Evolutionary conservation across 192 early-diverging fungal species (phyloP).

Genomic region (Coemansia sp.): DNA sequence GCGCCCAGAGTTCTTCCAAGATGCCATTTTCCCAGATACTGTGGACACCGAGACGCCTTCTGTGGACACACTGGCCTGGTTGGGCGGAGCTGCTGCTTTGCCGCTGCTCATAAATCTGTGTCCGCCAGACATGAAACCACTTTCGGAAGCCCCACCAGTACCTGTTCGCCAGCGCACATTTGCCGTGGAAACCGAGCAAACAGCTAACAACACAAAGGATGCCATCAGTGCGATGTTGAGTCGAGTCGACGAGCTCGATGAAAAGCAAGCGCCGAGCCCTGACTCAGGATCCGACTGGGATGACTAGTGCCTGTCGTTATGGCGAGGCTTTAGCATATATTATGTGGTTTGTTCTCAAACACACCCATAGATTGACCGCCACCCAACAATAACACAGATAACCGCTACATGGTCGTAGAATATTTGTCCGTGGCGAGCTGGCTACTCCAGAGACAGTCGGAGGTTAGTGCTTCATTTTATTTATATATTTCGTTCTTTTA

Average conservation of each 20-base stretch:
- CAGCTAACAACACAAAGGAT: conserved; percentile 29
- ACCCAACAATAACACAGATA: too few species aligned
- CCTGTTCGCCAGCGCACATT: conserved; percentile 6
- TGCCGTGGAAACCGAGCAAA: conserved; percentile 10
- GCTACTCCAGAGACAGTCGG: conserved; percentile 17
- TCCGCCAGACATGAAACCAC: conserved; percentile 52
- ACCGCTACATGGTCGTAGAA: neutral
- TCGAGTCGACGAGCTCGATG: conserved; percentile 17
- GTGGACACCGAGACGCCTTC: conserved; percentile 54
- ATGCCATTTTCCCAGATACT: conserved; percentile 77
- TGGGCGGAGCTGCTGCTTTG: conserved; percentile 22
- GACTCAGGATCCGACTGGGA: conserved; percentile 32
- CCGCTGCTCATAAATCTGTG: conserved; percentile 33
- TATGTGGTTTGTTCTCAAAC: too few species aligned
- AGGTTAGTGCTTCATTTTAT: neutral
- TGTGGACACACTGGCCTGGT: conserved; percentile 59
- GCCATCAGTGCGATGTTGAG: conserved; percentile 35
- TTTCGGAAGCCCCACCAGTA: conserved; percentile 51
- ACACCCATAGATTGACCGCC: too few species aligned
- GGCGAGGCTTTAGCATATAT: neutral
- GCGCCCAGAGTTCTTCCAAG: conserved; percentile 86
- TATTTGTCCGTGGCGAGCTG: conserved; percentile 29
- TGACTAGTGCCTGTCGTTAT: neutral
- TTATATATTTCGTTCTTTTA: neutral
- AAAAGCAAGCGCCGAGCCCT: neutral